These are phyloP conservation scores for Yamadazyma spencermartinsiae DNA, from an alignment of 1,139 yeast species.

Conservation along the genomic window DNA sequence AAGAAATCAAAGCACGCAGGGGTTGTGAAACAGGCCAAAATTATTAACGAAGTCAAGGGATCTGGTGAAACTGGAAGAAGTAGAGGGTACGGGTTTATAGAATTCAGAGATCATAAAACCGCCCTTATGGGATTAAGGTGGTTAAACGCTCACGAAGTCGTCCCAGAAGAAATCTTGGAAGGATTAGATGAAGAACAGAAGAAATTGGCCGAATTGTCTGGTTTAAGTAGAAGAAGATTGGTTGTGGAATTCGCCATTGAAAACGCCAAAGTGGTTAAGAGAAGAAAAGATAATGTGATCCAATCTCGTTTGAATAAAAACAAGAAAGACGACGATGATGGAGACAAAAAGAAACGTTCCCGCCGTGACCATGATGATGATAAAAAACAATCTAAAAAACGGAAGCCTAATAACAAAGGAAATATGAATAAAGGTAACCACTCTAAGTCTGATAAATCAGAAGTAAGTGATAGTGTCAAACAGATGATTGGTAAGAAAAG, in stretches of 20 bases:
- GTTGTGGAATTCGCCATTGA: conserved; percentile 96
- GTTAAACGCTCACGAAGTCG: conserved; percentile 91
- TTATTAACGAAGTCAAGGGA: conserved; percentile 88
- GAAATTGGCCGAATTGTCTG: conserved; percentile 53
- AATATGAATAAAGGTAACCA: conserved; percentile 21
- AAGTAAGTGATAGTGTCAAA: conserved; percentile 55
- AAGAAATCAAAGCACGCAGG: conserved; percentile 79
- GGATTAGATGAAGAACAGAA: conserved; percentile 74
- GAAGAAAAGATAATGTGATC: conserved; percentile 73
- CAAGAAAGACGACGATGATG: conserved; percentile 25
- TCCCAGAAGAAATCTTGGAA: conserved; percentile 64
- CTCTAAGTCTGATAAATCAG: conserved; percentile 27
- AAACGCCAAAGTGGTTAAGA: conserved; percentile 87
- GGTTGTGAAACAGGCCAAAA: conserved; percentile 90
- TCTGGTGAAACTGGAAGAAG: conserved; percentile 86
- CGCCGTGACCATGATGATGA: conserved; percentile 14
- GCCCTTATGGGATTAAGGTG: conserved; percentile 97
- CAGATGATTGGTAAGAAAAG: conserved; percentile 69
- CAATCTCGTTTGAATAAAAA: conserved; percentile 40
- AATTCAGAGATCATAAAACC: conserved; percentile 86
- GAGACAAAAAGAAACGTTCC: conserved; percentile 1
- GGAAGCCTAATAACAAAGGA: conserved; percentile 48
- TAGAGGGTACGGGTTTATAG: conserved; percentile 96
- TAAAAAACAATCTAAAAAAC: conserved; percentile 22
- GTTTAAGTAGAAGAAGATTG: conserved; percentile 65